Conservation (phyloP, 1,284 basidiomycete genomes). For the Singerocomus inundabilis region DNA sequence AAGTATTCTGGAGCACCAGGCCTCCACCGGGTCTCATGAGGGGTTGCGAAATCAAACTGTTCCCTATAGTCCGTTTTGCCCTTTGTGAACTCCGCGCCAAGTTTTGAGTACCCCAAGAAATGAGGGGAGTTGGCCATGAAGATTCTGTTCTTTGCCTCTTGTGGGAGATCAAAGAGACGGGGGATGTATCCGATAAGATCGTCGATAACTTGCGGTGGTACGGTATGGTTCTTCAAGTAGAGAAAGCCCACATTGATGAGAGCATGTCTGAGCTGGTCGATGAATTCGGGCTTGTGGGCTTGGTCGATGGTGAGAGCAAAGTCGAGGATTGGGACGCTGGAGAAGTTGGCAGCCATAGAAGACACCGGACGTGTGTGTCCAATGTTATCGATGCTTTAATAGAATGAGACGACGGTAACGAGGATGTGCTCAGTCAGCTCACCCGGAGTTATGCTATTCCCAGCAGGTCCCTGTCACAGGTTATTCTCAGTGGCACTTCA, state of each 20-base stretch:
- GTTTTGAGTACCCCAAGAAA: constrained; percentile 40
- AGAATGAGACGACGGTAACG: neutral
- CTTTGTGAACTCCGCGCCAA: constrained; percentile 40
- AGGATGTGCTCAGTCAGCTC: constrained; percentile 9
- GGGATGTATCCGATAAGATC: constrained; percentile 32
- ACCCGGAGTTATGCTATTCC: constrained; percentile 13
- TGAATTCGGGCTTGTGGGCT: constrained; percentile 39
- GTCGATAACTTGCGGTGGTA: constrained; percentile 34
- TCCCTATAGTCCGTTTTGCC: constrained; percentile 38
- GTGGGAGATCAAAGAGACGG: constrained; percentile 39
- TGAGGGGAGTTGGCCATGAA: constrained; percentile 41
- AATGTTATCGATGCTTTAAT: neutral
- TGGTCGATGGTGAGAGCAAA: constrained; percentile 27
- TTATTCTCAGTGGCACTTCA: neutral
- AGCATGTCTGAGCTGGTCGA: constrained; percentile 48
- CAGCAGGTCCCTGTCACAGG: neutral
- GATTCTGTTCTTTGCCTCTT: constrained; percentile 36
- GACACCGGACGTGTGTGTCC: neutral
- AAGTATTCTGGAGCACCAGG: constrained; percentile 39
- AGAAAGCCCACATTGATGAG: constrained; percentile 56
- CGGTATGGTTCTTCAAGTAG: constrained; percentile 48
- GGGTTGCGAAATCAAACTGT: constrained; percentile 43
- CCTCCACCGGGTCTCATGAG: constrained; percentile 35
- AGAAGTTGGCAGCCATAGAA: constrained; percentile 32
- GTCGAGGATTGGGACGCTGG: constrained; percentile 34